Evolutionary conservation across 371 early-diverging fungal genomes (phyloP).

Genomic region (Rhizopus delemar): DNA sequence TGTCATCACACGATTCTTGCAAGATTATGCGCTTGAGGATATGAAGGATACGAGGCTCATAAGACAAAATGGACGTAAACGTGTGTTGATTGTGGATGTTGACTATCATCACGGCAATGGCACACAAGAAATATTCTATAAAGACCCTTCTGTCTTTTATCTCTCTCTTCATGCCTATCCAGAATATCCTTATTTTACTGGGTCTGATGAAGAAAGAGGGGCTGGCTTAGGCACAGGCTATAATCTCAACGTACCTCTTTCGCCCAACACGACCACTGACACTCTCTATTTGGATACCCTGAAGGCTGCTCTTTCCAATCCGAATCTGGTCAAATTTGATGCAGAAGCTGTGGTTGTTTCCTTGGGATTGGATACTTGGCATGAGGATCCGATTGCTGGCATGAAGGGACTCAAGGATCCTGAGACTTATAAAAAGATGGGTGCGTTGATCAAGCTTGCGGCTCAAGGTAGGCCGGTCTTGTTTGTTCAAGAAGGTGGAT

Average conservation of each 20-base stretch:
- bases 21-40: conserved; percentile 38
- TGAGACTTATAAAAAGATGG: conserved; percentile 57
- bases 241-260: conserved; percentile 73
- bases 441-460: conserved; percentile 39
- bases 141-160: conserved; percentile 55
- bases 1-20: conserved; percentile 59
- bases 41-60: conserved; percentile 17
- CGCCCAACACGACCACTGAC: conserved; percentile 44
- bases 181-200: conserved; percentile 66
- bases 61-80: conserved; percentile 27
- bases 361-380: conserved; percentile 62
- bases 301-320: conserved; percentile 23
- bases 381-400: conserved; percentile 70
- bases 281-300: conserved; percentile 50
- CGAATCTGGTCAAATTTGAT: conserved; percentile 36
- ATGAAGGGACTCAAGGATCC: conserved; percentile 40
- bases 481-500: conserved; percentile 80
- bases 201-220: conserved; percentile 58
- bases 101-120: conserved; percentile 79
- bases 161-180: conserved; percentile 56
- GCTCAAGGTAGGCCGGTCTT: conserved; percentile 52
- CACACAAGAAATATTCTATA: conserved; percentile 72
- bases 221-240: conserved; percentile 58
- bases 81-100: conserved; percentile 56
- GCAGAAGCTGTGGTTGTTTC: conserved; percentile 59